These are phyloP conservation scores for Avena insularis DNA, from an alignment of 176 grass and related monocot species.

Conservation along the genomic window DNA sequence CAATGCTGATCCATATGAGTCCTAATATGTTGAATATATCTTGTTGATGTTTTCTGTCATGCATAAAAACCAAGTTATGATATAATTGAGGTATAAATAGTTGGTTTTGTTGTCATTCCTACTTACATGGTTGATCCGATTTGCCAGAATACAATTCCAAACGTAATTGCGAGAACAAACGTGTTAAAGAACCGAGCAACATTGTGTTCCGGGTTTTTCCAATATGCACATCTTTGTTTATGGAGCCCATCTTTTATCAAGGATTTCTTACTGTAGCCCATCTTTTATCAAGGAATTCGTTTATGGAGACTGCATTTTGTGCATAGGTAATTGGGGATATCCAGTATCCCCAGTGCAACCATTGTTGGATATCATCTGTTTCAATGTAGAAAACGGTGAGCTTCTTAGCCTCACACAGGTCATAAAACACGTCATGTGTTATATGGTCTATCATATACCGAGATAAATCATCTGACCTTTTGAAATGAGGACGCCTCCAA, in stretches of 20 bases:
- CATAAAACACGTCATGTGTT: background rate
- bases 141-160: constrained; percentile 65
- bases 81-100: background rate
- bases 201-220: constrained; percentile 75
- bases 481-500: constrained; percentile 73
- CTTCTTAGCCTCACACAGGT: background rate
- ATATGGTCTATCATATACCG: background rate
- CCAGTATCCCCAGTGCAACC: constrained; percentile 67
- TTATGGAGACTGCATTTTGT: constrained; percentile 51
- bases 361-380: constrained; percentile 59
- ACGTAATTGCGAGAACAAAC: constrained; percentile 43
- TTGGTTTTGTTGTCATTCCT: background rate
- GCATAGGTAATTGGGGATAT: constrained; percentile 57
- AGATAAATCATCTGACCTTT: constrained; percentile 59
- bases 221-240: constrained; percentile 58
- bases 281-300: constrained; percentile 70
- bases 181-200: constrained; percentile 55
- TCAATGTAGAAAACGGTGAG: background rate
- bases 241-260: constrained; percentile 71
- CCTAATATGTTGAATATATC: constrained; percentile 67
- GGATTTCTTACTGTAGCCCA: constrained; percentile 35
- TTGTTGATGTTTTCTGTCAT: constrained; percentile 47
- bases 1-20: constrained; percentile 34
- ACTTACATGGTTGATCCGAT: constrained; percentile 63
- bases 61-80: constrained; percentile 3